Conservation (phyloP, 2,329 filamentous ascomycete species). For the Diaporthe australafricana region DNA sequence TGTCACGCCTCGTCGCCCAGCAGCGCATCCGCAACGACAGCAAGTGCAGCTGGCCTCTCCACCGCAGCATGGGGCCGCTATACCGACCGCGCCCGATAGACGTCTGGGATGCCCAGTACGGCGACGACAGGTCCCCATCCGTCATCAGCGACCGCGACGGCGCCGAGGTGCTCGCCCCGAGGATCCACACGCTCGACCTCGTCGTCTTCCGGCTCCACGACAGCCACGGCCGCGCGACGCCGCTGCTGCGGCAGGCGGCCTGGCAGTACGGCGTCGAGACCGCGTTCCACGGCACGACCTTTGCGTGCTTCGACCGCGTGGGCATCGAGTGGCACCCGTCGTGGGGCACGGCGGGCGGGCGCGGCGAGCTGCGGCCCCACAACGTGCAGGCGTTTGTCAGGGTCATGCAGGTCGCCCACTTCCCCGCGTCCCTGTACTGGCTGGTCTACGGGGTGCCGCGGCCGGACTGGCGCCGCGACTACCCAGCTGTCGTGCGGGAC, state of each 20-base stretch:
- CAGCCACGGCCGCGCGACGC: not conserved
- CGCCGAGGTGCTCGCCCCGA: not conserved
- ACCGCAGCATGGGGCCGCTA: not conserved
- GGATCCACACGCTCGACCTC: slow-evolving; percentile 6
- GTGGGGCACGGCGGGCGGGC: not conserved
- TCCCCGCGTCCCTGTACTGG: not conserved
- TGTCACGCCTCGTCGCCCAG: slow-evolving; percentile 5
- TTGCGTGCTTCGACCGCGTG: slow-evolving; percentile 10
- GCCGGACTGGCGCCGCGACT: slow-evolving; percentile 9
- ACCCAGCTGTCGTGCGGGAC: not conserved
- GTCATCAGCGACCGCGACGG: no score
- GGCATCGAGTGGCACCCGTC: slow-evolving; percentile 5
- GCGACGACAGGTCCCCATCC: no score
- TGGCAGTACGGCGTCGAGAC: not conserved
- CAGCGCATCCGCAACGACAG: no score
- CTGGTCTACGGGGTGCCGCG: slow-evolving; percentile 23
- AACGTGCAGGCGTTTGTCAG: not conserved
- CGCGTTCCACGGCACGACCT: not conserved
- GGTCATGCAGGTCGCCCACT: not conserved
- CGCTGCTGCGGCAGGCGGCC: not conserved
- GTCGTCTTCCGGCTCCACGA: slow-evolving; percentile 6
- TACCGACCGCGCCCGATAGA: slow-evolving; percentile 3
- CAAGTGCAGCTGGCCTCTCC: not conserved
- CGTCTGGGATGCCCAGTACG: not conserved
- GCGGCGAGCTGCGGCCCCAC: not conserved